Percentiles rank a stretch among this genome's conserved stretches.
These are phyloP conservation scores for Crassisporium funariophilum DNA, from an alignment of 768 basidiomycete species.

Conservation along the genomic window DNA sequence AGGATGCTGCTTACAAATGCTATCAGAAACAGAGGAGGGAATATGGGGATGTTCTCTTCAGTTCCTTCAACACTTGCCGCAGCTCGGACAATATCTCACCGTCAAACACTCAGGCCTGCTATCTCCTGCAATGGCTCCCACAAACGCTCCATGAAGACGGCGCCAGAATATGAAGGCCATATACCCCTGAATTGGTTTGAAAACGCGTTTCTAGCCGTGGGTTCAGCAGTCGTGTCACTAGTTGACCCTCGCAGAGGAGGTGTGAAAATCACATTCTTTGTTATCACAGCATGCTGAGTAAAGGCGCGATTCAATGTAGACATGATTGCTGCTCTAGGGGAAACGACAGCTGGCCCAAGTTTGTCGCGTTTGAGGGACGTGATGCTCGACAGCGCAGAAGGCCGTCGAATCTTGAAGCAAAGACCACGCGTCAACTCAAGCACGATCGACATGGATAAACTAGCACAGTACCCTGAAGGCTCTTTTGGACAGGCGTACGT, in stretches of 20 bases:
- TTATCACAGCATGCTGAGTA: constrained; percentile 3
- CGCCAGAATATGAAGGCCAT: constrained; percentile 73
- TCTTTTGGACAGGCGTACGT: constrained; percentile 87
- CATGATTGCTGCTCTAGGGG: constrained; percentile 93
- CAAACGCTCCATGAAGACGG: constrained; percentile 24
- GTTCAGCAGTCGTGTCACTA: constrained; percentile 83
- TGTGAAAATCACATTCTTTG: constrained; percentile 39
- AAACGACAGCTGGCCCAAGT: constrained; percentile 84
- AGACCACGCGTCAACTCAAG: constrained; percentile 78
- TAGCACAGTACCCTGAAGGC: constrained; percentile 71
- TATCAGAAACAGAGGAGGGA: constrained; percentile 1
- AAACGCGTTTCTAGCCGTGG: constrained; percentile 81
- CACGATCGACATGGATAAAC: constrained; percentile 70
- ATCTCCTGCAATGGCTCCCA: not conserved
- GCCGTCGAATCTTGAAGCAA: constrained; percentile 80
- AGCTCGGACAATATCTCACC: not conserved
- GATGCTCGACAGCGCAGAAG: constrained; percentile 82
- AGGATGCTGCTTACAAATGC: constrained; percentile 4
- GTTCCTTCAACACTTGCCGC: too few relatives aligned
- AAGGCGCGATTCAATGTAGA: constrained; percentile 49
- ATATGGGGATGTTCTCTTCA: constrained; percentile 7
- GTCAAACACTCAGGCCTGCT: not conserved
- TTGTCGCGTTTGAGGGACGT: constrained; percentile 73
- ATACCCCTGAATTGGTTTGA: constrained; percentile 83
- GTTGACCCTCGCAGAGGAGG: constrained; percentile 84